Conservation (phyloP, 805 yeast species). For the Ogataea thermomethanolica region DNA sequence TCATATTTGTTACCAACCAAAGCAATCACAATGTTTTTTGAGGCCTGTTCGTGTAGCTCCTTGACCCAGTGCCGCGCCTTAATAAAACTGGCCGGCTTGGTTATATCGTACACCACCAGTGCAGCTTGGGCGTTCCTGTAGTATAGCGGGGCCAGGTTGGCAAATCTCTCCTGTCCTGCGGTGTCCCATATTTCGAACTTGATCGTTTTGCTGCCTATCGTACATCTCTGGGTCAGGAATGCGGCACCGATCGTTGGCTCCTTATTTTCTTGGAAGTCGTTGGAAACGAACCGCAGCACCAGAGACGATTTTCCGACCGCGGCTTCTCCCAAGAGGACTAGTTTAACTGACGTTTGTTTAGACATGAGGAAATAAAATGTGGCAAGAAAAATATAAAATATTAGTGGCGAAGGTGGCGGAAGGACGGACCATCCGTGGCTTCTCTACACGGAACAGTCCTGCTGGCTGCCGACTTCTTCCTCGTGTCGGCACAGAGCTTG, state of each 20-base stretch:
- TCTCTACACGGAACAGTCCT: too few species aligned
- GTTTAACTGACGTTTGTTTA: slow-evolving; percentile 63
- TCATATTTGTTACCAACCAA: slow-evolving; percentile 92
- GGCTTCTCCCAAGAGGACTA: slow-evolving; percentile 93
- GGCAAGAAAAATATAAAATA: slow-evolving; percentile 4
- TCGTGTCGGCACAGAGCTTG: too few species aligned
- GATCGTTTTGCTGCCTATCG: slow-evolving; percentile 79
- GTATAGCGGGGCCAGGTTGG: slow-evolving; percentile 94
- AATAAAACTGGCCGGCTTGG: slow-evolving; percentile 90
- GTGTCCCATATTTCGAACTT: slow-evolving; percentile 96
- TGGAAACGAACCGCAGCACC: slow-evolving; percentile 87
- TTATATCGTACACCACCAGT: slow-evolving; percentile 89
- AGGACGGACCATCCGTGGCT: not conserved
- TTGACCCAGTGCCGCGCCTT: slow-evolving; percentile 98
- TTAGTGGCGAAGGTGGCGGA: slow-evolving; percentile 12
- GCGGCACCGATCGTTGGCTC: slow-evolving; percentile 99
- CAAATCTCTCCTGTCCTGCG: slow-evolving; percentile 97
- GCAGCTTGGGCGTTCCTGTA: slow-evolving; percentile 98
- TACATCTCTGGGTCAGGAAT: slow-evolving; percentile 88
- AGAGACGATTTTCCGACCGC: slow-evolving; percentile 96
- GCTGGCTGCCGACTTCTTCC: too few species aligned
- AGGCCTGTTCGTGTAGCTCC: slow-evolving; percentile 92
- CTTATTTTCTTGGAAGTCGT: slow-evolving; percentile 95
- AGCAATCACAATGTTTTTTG: slow-evolving; percentile 88
- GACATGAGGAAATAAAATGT: slow-evolving; percentile 9